phyloP scores from a whole-genome alignment of 768 basidiomycete genomes.

The Leccinum variicolor region DNA sequence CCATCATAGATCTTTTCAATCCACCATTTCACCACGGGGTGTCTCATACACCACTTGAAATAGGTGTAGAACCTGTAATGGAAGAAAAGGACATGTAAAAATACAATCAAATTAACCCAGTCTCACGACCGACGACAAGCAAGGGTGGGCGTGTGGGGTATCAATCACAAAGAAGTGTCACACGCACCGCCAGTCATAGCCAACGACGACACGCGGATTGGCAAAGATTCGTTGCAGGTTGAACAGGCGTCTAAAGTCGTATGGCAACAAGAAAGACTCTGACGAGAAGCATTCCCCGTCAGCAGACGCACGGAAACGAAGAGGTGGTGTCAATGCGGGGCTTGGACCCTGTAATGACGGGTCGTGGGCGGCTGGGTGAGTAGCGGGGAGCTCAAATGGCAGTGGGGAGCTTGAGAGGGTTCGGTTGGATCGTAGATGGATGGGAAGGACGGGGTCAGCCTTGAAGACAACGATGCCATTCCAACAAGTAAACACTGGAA shows the following conservation, averaged over 20 bases:
- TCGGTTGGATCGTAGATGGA: conserved; percentile 34
- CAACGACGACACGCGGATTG: conserved; percentile 39
- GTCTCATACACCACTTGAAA: conserved; percentile 37
- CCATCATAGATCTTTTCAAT: conserved; percentile 35
- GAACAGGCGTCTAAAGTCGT: conserved; percentile 40
- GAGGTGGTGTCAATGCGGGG: conserved; percentile 19
- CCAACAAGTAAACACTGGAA: conserved; percentile 45
- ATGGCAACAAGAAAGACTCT: conserved; percentile 41
- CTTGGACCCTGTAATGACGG: conserved; percentile 10
- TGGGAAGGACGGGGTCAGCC: conserved; percentile 40
- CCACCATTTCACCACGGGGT: conserved; percentile 41
- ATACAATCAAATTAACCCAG: not conserved
- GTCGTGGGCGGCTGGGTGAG: conserved; percentile 14
- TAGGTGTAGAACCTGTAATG: conserved; percentile 27
- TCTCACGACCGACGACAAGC: not conserved
- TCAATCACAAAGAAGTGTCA: not conserved
- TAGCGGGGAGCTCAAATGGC: conserved; percentile 6
- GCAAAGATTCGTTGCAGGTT: conserved; percentile 34
- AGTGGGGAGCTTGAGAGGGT: conserved; percentile 36
- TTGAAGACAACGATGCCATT: conserved; percentile 42
- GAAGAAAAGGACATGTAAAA: conserved; percentile 1
- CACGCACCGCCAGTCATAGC: conserved; percentile 34
- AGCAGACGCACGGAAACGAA: conserved; percentile 15
- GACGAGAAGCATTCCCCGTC: conserved; percentile 25
- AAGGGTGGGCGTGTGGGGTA: not conserved